Evolutionary conservation across 1,284 basidiomycete species (phyloP), one percentile per base, ranked within the genome.

Genomic region (Chalciporus piperatoides): DNA sequence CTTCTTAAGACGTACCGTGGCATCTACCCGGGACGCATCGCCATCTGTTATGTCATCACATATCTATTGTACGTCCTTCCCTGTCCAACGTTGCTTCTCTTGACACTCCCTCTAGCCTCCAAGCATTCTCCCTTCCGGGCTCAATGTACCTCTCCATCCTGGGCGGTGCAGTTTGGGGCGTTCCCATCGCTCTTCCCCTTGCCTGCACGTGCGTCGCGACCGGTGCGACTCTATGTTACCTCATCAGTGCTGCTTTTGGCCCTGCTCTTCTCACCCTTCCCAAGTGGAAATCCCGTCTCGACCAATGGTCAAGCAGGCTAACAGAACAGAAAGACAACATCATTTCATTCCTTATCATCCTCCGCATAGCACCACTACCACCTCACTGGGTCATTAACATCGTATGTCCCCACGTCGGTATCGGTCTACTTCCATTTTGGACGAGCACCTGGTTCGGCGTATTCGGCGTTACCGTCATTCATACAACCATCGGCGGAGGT

Each of bases 71-170:
- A 60, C 50, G 81, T 75, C 44, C 24, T 40, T 17, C 42, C 14
- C 35, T 44, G 9, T 17, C 7, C 33, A 8, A 11, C 37, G 32
- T 38, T 19, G 6, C 55, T 4, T 10, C 14, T 38, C 52, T 67
- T 40, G 6, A 56, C 59, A 50, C 44, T 41, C 45, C 3, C 12
- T 35, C 7, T 65, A 94, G 92, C 70, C 78, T 98, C 4, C 96
- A 99, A 75, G 92, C 94, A 0, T 99, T 98, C 70, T 94, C 92
- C 2, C 79, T 99, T 5, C 96, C 96, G 0, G 96, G 96, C 0
- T 96, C 92, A 19, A 98, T 98, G 95, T 99, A 99, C 68, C 82
- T 99, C 53, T 93, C 92, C 44, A 97, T 98, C 63, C 83, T 98
- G 7, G 94, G 91, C 11, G 96, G 96, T 27, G 96, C 96, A 0